Evolutionary conservation across 2,329 filamentous ascomycete species (phyloP).

Genomic region (Pleomassaria siparia): DNA sequence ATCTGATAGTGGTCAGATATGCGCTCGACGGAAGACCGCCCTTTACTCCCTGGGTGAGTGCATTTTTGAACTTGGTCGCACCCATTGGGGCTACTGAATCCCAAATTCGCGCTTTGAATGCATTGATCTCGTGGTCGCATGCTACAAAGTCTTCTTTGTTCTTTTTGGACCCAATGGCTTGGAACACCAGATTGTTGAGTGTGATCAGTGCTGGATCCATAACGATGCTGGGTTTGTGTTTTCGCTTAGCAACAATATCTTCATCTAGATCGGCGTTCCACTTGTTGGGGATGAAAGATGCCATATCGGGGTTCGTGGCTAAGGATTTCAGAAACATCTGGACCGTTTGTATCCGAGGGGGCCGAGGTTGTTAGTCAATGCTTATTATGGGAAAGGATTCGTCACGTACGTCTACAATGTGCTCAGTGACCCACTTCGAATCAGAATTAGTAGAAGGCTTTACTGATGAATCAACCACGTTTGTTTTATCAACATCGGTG

Average conservation of each 20-base stretch:
- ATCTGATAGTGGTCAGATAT: not conserved
- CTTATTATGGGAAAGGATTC: too few species aligned
- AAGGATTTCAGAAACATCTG: not conserved
- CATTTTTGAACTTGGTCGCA: not conserved
- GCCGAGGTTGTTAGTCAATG: too few species aligned
- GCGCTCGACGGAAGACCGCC: not conserved
- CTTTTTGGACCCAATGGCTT: not conserved
- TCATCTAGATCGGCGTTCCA: not conserved
- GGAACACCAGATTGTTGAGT: not conserved
- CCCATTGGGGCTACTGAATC: not conserved
- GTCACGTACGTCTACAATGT: not conserved
- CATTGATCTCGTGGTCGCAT: not conserved
- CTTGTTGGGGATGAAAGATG: not conserved
- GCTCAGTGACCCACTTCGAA: not conserved
- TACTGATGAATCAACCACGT: not conserved
- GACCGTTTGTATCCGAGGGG: not conserved
- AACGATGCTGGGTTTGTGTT: not conserved
- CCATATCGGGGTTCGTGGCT: not conserved
- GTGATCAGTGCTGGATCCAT: not conserved
- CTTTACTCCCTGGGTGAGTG: not conserved
- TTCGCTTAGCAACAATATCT: not conserved
- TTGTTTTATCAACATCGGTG: not conserved
- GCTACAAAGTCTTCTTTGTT: too few species aligned
- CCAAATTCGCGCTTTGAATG: not conserved
- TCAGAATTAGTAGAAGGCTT: not conserved